Conservation (phyloP, 768 basidiomycete genomes). For the Mycena galopus region DNA sequence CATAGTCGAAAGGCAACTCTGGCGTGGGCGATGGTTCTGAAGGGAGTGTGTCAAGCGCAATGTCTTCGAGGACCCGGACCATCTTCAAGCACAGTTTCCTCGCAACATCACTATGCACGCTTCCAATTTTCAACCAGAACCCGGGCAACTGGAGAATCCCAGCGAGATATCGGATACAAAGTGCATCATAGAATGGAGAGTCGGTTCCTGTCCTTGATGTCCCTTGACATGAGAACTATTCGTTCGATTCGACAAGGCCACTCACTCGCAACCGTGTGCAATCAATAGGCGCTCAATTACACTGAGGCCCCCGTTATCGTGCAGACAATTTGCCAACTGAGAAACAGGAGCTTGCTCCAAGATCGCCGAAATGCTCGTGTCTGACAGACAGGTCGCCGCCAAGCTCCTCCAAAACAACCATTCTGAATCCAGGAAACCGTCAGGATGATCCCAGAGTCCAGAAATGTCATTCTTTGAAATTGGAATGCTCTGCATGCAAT, state of each 20-base stretch:
- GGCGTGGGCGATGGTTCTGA: background rate
- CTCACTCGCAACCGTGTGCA: conserved; percentile 4
- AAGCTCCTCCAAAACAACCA: conserved; percentile 19
- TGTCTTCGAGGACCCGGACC: background rate
- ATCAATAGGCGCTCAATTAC: conserved; percentile 2
- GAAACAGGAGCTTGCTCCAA: background rate
- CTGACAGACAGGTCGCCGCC: background rate
- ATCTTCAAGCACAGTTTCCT: background rate
- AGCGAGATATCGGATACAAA: conserved; percentile 9
- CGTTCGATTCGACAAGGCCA: background rate
- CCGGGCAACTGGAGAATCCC: background rate
- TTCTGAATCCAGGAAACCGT: background rate
- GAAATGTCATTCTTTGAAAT: background rate
- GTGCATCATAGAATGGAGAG: background rate
- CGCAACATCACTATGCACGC: background rate
- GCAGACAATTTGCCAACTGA: background rate
- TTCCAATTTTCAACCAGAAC: conserved; percentile 3
- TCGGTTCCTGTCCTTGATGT: background rate
- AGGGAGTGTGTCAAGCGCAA: background rate
- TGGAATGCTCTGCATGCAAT: background rate
- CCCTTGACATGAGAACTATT: too few relatives aligned
- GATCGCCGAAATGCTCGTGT: conserved; percentile 1
- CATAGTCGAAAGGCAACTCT: background rate
- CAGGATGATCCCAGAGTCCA: conserved; percentile 4
- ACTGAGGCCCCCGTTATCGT: background rate